These are phyloP conservation scores for Ceratobasidium sp. DNA, from an alignment of 1,284 basidiomycete genomes.

Conservation along the genomic window DNA sequence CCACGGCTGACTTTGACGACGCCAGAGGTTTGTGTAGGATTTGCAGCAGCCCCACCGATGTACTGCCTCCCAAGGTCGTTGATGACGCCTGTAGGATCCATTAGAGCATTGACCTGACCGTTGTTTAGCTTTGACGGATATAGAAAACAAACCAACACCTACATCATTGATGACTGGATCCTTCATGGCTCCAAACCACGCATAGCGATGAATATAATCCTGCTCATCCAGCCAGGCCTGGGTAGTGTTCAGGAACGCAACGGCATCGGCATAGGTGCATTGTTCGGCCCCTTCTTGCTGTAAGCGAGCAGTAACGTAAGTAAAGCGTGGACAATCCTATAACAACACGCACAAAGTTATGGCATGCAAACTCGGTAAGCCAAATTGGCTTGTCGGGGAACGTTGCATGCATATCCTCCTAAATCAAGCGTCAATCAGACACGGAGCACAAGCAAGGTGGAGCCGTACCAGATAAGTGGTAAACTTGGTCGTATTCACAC, in stretches of 20 bases:
- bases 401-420: slow-evolving; percentile 55
- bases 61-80: slow-evolving; percentile 38
- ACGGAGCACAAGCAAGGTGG: neutral
- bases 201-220: slow-evolving; percentile 56
- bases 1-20: neutral
- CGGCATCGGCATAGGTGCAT: slow-evolving; percentile 50
- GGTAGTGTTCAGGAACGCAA: slow-evolving; percentile 53
- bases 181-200: slow-evolving; percentile 54
- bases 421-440: neutral
- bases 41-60: slow-evolving; percentile 19
- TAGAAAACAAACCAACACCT: neutral
- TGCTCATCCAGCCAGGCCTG: slow-evolving; percentile 54
- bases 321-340: neutral
- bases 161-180: slow-evolving; percentile 36
- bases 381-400: slow-evolving; percentile 59
- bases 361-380: slow-evolving; percentile 75
- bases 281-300: slow-evolving; percentile 45
- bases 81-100: slow-evolving; percentile 27
- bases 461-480: slow-evolving; percentile 54
- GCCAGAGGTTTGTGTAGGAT: slow-evolving; percentile 10
- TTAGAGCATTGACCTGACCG: slow-evolving; percentile 33
- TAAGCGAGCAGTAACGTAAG: neutral
- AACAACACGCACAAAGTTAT: slow-evolving; percentile 48
- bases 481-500: slow-evolving; percentile 57
- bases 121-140: neutral